These are phyloP conservation scores for Sporothrix phasma DNA, from an alignment of 2,329 filamentous ascomycete genomes.

Conservation along the genomic window DNA sequence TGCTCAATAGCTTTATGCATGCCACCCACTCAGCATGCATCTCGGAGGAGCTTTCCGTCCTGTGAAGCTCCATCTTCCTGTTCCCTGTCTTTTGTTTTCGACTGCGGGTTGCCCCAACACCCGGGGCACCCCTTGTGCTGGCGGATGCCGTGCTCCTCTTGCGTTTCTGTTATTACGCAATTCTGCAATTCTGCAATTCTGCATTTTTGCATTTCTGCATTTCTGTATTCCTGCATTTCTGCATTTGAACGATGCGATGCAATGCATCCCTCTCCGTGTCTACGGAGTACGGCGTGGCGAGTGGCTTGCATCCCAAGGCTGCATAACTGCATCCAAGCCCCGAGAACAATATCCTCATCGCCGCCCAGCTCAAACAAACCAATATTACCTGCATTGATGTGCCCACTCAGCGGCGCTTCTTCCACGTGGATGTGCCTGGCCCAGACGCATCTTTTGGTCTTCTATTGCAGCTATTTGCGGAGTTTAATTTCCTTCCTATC, in stretches of 20 bases:
- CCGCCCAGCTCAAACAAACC: neutral
- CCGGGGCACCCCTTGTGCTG: neutral
- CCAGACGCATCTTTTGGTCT: neutral
- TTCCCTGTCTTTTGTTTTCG: neutral
- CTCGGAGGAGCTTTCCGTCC: neutral
- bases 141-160: neutral
- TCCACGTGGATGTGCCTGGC: slow-evolving; percentile 6
- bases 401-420: neutral
- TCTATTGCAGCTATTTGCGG: neutral
- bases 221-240: neutral
- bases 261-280: neutral
- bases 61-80: neutral
- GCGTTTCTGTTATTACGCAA: too few species aligned
- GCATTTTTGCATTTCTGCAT: neutral
- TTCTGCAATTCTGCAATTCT: too few species aligned
- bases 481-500: neutral
- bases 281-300: neutral
- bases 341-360: neutral
- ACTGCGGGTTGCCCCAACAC: too few species aligned
- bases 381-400: neutral
- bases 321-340: neutral
- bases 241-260: neutral
- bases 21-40: neutral
- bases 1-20: neutral
- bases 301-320: neutral